phyloP scores from a whole-genome alignment of 2,329 filamentous ascomycete genomes.

The Shiraia bambusicola region DNA sequence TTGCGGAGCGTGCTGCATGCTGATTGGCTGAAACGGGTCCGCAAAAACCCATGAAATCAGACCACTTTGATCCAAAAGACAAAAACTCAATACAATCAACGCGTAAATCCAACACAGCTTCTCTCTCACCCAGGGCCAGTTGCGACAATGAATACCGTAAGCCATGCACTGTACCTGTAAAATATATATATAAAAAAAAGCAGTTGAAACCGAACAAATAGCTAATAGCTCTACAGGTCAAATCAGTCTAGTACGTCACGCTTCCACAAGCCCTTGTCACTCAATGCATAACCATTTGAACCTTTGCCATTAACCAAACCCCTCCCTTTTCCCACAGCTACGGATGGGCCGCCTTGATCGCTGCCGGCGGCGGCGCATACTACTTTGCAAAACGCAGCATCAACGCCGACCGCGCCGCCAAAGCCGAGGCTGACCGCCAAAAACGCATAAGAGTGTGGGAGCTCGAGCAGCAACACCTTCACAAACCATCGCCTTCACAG shows the following conservation, averaged over 20 bases:
- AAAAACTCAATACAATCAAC: slow-evolving; percentile 20
- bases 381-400: slow-evolving; percentile 94
- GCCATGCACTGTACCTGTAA: too few relatives aligned
- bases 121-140: not conserved
- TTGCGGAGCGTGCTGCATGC: too few relatives aligned
- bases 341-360: slow-evolving; percentile 87
- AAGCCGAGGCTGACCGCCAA: slow-evolving; percentile 55
- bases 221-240: slow-evolving; percentile 49
- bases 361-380: slow-evolving; percentile 85
- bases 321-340: slow-evolving; percentile 58
- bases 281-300: slow-evolving; percentile 2
- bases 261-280: not conserved
- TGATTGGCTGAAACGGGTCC: not conserved
- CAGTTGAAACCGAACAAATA: not conserved
- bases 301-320: slow-evolving; percentile 8
- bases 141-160: slow-evolving; percentile 55
- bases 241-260: slow-evolving; percentile 59
- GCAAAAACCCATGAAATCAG: slow-evolving; percentile 23
- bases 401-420: slow-evolving; percentile 82
- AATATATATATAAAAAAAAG: too few relatives aligned
- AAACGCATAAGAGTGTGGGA: slow-evolving; percentile 35
- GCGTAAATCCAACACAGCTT: slow-evolving; percentile 6
- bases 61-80: slow-evolving; percentile 33
- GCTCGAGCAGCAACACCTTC: slow-evolving; percentile 28
- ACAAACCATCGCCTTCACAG: slow-evolving; percentile 3